Conservation (phyloP, 768 basidiomycete species). For the Tephrocybe sp. region DNA sequence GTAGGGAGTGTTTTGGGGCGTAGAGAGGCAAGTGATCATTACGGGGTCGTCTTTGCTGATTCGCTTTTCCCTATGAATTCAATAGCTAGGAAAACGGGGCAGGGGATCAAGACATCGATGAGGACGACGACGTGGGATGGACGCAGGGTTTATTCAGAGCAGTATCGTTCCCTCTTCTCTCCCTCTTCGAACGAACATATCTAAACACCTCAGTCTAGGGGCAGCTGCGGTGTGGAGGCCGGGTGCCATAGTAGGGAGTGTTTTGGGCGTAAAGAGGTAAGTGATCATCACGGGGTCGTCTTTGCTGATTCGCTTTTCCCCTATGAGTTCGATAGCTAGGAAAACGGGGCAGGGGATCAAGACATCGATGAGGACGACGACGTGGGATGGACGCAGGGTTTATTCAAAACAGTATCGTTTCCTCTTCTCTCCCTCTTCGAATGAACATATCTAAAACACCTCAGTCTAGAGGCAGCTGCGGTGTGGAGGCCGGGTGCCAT, state of each 20-base stretch:
- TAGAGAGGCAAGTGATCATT: not conserved
- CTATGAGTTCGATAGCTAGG: not conserved
- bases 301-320: not conserved
- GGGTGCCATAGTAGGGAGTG: constrained; percentile 1
- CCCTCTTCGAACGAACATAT: not conserved
- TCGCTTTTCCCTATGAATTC: not conserved
- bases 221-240: constrained; percentile 8
- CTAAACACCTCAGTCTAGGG: not conserved
- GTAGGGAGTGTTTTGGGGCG: not conserved
- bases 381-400: too few relatives aligned
- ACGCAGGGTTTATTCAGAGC: too few relatives aligned
- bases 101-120: not conserved
- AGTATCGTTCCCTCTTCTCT: not conserved
- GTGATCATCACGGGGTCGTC: constrained; percentile 1
- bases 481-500: constrained; percentile 5
- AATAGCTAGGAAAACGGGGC: not conserved
- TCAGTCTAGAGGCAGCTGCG: constrained; percentile 2
- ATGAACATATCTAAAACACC: not conserved
- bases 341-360: not conserved
- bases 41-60: constrained; percentile 5
- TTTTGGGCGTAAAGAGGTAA: not conserved
- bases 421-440: not conserved
- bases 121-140: too few relatives aligned
- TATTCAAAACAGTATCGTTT: not conserved
- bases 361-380: too few relatives aligned